These are phyloP conservation scores for Abelmoschus esculentus DNA, from an alignment of 345 rosid species.

Conservation along the genomic window DNA sequence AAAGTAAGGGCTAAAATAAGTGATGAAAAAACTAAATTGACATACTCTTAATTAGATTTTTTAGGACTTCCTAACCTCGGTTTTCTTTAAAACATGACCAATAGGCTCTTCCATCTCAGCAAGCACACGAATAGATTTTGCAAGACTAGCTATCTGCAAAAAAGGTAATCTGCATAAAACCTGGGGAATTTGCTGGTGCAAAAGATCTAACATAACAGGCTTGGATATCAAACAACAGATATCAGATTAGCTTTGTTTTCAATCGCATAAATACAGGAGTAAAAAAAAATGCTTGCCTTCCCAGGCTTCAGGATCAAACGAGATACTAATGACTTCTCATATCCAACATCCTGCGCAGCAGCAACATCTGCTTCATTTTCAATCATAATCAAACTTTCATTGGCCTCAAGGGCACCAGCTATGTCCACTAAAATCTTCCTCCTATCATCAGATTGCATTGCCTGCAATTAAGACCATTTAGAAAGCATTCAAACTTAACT, in stretches of 20 bases:
- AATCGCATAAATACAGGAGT: background rate
- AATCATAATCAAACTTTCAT: slow-evolving; percentile 32
- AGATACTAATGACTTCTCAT: slow-evolving; percentile 36
- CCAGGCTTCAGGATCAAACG: slow-evolving; percentile 50
- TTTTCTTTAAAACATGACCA: slow-evolving; percentile 37
- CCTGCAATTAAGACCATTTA: slow-evolving; percentile 21
- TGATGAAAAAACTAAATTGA: background rate
- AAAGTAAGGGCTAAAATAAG: slow-evolving; percentile 1
- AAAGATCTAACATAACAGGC: background rate
- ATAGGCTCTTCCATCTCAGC: slow-evolving; percentile 60
- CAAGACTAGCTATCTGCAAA: slow-evolving; percentile 39
- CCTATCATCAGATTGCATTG: slow-evolving; percentile 36
- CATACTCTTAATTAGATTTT: background rate
- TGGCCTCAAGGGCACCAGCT: slow-evolving; percentile 47
- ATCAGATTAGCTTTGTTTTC: background rate
- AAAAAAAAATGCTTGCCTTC: slow-evolving; percentile 35
- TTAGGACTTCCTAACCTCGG: slow-evolving; percentile 32
- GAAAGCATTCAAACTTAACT: slow-evolving; percentile 4
- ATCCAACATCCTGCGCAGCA: slow-evolving; percentile 41
- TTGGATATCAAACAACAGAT: background rate
- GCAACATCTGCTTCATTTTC: slow-evolving; percentile 53
- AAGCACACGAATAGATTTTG: slow-evolving; percentile 45
- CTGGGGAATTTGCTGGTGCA: background rate
- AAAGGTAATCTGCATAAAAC: background rate
- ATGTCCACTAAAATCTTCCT: slow-evolving; percentile 38